Evolutionary conservation across 2,329 filamentous ascomycete genomes (phyloP), one percentile per base, ranked within the genome.

Genomic region (Fusarium oxysporum): DNA sequence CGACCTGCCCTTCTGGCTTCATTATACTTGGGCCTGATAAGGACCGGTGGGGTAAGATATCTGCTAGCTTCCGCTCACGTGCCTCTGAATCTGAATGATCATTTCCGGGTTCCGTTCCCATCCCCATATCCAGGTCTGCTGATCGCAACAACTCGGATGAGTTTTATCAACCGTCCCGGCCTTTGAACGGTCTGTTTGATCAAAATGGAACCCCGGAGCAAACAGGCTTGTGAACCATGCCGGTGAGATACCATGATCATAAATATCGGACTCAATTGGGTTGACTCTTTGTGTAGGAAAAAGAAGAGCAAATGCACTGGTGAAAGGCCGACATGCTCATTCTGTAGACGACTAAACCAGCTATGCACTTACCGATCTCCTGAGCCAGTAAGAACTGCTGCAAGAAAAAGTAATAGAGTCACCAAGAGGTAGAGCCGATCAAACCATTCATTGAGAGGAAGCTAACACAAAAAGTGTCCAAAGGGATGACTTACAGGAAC

Each of bases 291-390:
- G 3, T 19, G 0, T 8, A 68, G 64, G 1, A 45, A 43, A 23
- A 68, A 68, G 65, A 68, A 68, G 41, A 68, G 56, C 9, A 68
- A 63, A 30, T 68, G 65, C 6, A 55, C 64, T 0, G 64, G 56
- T 9, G 64, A 68, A 41, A 41, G 14, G 8, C 65, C 65, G 6
- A 44, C n/a, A 21, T 68, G 64, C 21, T 68, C 65, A 4, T 68
- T 68, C 4, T 68, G 65, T 30, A 5, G 14, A 9, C 48, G 64
- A 8, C 17, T 68, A 1, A 44, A 51, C 2, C 65, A 68, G 10
- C 6, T 25, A 6, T 68, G 48, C 11, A 45, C 48, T 28, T 68
- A 68, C n/a, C 43, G 21, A 8, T 35, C 38, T 0, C 9, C 32
- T 4, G 56, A 44, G 9, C 45, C 44, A 8, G 5, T 19, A 19